These are phyloP conservation scores for Podaxis sp. DNA, from an alignment of 768 basidiomycete genomes.

Conservation along the genomic window DNA sequence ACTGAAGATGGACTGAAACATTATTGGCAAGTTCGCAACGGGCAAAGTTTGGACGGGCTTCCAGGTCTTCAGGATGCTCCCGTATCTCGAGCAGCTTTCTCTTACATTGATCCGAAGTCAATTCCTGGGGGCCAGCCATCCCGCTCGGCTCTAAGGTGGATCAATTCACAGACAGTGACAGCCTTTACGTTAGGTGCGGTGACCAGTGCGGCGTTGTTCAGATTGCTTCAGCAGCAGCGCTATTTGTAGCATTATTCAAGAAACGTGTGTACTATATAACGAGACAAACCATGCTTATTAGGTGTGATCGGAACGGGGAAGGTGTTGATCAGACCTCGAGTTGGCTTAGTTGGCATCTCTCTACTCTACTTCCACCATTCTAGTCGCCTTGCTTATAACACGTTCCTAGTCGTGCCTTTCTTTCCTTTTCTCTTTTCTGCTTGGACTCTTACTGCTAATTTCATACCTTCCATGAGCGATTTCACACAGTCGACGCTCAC, in stretches of 20 bases:
- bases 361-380: background rate
- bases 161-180: background rate
- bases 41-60: constrained; percentile 49
- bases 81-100: constrained; percentile 5
- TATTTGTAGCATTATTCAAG: background rate
- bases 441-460: constrained; percentile 3
- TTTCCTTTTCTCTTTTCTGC: background rate
- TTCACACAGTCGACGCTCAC: constrained; percentile 2
- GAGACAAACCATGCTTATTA: too few relatives aligned
- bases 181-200: constrained; percentile 2
- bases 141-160: background rate
- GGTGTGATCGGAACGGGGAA: background rate
- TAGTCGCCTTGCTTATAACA: constrained; percentile 4
- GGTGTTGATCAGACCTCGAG: background rate
- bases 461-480: constrained; percentile 2
- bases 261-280: background rate
- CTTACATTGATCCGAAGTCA: constrained; percentile 6
- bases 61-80: constrained; percentile 36
- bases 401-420: background rate
- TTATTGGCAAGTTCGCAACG: constrained; percentile 50
- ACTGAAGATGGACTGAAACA: constrained; percentile 42
- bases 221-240: background rate
- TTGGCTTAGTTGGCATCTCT: background rate
- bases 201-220: background rate
- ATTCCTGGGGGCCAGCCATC: background rate